These are phyloP conservation scores for Warburgia ugandensis DNA, from an alignment of 164 flowering plant species.

Conservation along the genomic window DNA sequence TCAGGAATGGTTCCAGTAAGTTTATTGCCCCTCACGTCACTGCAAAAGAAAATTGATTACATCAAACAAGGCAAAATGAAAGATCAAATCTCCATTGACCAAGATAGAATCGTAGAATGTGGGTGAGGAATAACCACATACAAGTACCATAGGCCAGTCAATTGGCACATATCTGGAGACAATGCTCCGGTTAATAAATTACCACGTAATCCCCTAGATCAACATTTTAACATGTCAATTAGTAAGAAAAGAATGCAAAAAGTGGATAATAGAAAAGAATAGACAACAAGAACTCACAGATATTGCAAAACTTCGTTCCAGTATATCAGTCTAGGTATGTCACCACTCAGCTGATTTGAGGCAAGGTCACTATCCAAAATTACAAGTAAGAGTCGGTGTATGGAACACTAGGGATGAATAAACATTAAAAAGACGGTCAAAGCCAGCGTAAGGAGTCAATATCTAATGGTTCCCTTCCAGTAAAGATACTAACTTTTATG, in stretches of 20 bases:
- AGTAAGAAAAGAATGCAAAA: neutral
- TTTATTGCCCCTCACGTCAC: conserved; percentile 90
- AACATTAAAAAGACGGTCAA: too few relatives aligned
- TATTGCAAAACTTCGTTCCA: conserved; percentile 96
- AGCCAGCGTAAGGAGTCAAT: too few relatives aligned
- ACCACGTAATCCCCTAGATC: conserved; percentile 65
- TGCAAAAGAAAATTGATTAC: too few relatives aligned
- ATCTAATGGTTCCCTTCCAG: too few relatives aligned
- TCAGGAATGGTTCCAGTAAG: conserved; percentile 78
- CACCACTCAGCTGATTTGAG: conserved; percentile 71
- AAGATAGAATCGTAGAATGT: neutral
- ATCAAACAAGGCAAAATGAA: neutral
- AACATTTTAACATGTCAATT: neutral
- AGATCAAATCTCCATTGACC: neutral
- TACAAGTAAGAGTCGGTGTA: too few relatives aligned
- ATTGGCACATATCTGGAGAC: conserved; percentile 90
- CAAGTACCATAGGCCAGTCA: conserved; percentile 96
- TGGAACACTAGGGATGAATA: too few relatives aligned
- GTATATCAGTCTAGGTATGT: conserved; percentile 78
- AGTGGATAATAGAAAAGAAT: neutral
- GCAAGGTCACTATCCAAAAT: conserved; percentile 65
- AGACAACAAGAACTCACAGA: conserved; percentile 42
- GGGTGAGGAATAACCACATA: conserved; percentile 31
- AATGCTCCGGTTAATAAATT: conserved; percentile 67
- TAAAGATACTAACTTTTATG: too few relatives aligned